Conservation (phyloP, 1,284 basidiomycete species). For the Malassezia japonica region DNA sequence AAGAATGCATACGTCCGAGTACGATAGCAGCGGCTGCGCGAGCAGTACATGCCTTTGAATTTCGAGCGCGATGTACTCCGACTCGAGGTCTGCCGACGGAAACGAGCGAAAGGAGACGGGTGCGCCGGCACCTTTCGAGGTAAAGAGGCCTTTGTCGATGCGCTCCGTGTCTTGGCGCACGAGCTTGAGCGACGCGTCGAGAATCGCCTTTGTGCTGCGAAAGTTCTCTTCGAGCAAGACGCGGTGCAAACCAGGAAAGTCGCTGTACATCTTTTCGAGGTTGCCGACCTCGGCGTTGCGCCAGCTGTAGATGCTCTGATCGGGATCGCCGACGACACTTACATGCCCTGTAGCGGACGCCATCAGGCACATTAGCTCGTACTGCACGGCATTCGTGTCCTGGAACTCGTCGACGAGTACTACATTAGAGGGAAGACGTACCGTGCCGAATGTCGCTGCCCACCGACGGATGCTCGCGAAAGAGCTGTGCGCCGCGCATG, state of each 20-base stretch:
- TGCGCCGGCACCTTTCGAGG: slow-evolving; percentile 60
- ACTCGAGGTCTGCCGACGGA: slow-evolving; percentile 27
- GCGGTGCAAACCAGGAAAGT: slow-evolving; percentile 50
- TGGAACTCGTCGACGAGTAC: slow-evolving; percentile 85
- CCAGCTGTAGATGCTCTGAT: slow-evolving; percentile 81
- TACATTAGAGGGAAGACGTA: neutral
- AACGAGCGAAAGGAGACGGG: slow-evolving; percentile 48
- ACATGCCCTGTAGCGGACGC: slow-evolving; percentile 48
- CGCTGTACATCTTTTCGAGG: slow-evolving; percentile 33
- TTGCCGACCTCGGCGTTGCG: slow-evolving; percentile 57
- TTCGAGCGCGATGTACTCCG: slow-evolving; percentile 59
- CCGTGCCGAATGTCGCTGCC: slow-evolving; percentile 60
- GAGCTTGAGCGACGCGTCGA: slow-evolving; percentile 66
- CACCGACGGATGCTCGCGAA: slow-evolving; percentile 56
- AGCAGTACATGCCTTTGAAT: slow-evolving; percentile 57
- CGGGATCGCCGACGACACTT: slow-evolving; percentile 82
- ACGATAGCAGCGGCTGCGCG: slow-evolving; percentile 59
- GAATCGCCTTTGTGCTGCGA: slow-evolving; percentile 69
- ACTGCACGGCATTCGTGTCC: slow-evolving; percentile 79
- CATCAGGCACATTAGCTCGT: slow-evolving; percentile 63
- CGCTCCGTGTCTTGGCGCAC: slow-evolving; percentile 69
- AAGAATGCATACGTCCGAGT: slow-evolving; percentile 53
- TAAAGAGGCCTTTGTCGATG: slow-evolving; percentile 66
- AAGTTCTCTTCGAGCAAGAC: slow-evolving; percentile 80
- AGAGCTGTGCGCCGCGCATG: slow-evolving; percentile 60